Percentiles rank a stretch among this genome's conserved stretches.
These are phyloP conservation scores for Fusarium oxysporum DNA, from an alignment of 2,329 filamentous ascomycete genomes.

Conservation along the genomic window DNA sequence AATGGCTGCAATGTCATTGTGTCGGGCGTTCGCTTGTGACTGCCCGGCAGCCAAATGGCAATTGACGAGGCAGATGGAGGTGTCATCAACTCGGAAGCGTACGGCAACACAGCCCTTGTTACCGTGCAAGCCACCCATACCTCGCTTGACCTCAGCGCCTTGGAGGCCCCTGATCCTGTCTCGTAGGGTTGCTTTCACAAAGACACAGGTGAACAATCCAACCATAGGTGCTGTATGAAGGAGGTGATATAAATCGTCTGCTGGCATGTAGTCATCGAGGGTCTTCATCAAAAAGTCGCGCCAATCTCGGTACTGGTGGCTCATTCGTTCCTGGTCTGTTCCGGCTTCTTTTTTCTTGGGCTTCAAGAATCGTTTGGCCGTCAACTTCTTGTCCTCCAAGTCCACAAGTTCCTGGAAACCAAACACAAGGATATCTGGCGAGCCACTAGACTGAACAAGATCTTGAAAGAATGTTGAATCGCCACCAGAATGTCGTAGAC, in stretches of 20 bases:
- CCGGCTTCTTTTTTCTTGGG: slow-evolving; percentile 88
- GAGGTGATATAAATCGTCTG: slow-evolving; percentile 82
- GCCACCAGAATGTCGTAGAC: slow-evolving; percentile 75
- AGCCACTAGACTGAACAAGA: slow-evolving; percentile 78
- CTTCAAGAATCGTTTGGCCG: slow-evolving; percentile 94
- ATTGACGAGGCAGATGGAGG: slow-evolving; percentile 94
- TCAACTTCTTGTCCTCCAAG: slow-evolving; percentile 95
- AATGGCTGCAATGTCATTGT: slow-evolving; percentile 92
- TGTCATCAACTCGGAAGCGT: slow-evolving; percentile 94
- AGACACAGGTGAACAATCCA: slow-evolving; percentile 94
- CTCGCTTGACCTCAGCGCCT: slow-evolving; percentile 89
- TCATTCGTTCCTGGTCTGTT: slow-evolving; percentile 90
- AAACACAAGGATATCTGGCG: slow-evolving; percentile 92
- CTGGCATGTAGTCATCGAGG: slow-evolving; percentile 85
- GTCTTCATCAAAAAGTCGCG: slow-evolving; percentile 86
- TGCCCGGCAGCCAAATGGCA: slow-evolving; percentile 97
- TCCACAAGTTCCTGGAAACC: slow-evolving; percentile 99
- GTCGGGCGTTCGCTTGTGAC: slow-evolving; percentile 87
- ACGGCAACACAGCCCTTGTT: slow-evolving; percentile 96
- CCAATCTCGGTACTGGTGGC: slow-evolving; percentile 97
- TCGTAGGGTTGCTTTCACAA: slow-evolving; percentile 85
- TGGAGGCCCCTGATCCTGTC: slow-evolving; percentile 81
- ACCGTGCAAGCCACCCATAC: slow-evolving; percentile 93
- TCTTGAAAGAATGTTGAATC: slow-evolving; percentile 85
- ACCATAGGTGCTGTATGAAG: slow-evolving; percentile 90